These are phyloP conservation scores for Trichoderma sp. DNA, from an alignment of 2,329 filamentous ascomycete genomes.

Conservation along the genomic window DNA sequence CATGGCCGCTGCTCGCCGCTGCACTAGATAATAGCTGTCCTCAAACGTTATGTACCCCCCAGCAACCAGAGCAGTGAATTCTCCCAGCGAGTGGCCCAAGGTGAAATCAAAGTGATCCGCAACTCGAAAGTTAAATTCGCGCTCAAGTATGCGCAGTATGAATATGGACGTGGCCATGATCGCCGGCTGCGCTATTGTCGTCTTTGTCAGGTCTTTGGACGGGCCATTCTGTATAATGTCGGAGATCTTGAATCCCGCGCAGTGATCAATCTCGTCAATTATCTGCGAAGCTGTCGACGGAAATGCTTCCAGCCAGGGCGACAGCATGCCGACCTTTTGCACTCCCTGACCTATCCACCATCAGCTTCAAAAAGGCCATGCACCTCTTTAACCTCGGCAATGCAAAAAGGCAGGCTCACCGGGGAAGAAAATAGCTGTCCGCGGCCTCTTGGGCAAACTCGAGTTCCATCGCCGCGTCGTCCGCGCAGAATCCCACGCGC, in stretches of 20 bases:
- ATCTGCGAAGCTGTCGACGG: slow-evolving; percentile 75
- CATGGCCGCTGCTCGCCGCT: slow-evolving; percentile 81
- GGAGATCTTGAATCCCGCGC: slow-evolving; percentile 75
- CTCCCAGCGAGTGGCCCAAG: slow-evolving; percentile 87
- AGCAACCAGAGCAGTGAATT: slow-evolving; percentile 88
- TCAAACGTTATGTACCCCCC: slow-evolving; percentile 77
- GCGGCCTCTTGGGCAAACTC: slow-evolving; percentile 44
- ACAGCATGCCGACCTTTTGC: slow-evolving; percentile 85
- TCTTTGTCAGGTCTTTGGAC: slow-evolving; percentile 74
- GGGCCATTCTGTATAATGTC: slow-evolving; percentile 79
- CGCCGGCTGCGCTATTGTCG: slow-evolving; percentile 87
- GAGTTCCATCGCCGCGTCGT: slow-evolving; percentile 39
- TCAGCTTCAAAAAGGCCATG: slow-evolving; percentile 13
- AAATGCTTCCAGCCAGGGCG: slow-evolving; percentile 84
- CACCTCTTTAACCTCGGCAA: not conserved
- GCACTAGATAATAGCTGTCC: slow-evolving; percentile 78
- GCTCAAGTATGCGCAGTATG: slow-evolving; percentile 83
- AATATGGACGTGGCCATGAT: slow-evolving; percentile 95
- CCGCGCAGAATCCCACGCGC: slow-evolving; percentile 19
- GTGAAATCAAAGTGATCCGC: slow-evolving; percentile 76
- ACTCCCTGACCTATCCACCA: slow-evolving; percentile 77
- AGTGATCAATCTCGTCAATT: slow-evolving; percentile 82
- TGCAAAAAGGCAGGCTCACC: slow-evolving; percentile 43
- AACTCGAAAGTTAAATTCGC: slow-evolving; percentile 78
- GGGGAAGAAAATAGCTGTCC: slow-evolving; percentile 65